phyloP scores from a whole-genome alignment of 2,329 filamentous ascomycete genomes.

The Trichoderma citrinoviride region DNA sequence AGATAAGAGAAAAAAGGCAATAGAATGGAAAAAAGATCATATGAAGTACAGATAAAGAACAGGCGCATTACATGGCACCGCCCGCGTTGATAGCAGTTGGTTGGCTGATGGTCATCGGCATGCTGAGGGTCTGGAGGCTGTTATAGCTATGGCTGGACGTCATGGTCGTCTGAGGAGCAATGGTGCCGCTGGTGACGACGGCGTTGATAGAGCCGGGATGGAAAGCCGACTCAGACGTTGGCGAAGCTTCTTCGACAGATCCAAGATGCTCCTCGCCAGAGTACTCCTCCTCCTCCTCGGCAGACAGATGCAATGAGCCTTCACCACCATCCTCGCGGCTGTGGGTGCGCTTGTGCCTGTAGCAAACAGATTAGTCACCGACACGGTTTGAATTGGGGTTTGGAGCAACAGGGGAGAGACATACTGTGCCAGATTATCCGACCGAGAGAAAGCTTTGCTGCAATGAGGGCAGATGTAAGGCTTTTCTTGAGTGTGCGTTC shows the following conservation, averaged over 20 bases:
- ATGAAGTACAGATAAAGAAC: slow-evolving; percentile 2
- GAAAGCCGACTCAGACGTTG: slow-evolving; percentile 65
- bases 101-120: slow-evolving; percentile 63
- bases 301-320: slow-evolving; percentile 60
- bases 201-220: slow-evolving; percentile 51
- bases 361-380: slow-evolving; percentile 22
- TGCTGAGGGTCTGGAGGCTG: slow-evolving; percentile 59
- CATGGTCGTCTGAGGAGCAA: slow-evolving; percentile 24
- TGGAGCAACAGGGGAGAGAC: slow-evolving; percentile 36
- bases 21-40: slow-evolving; percentile 16
- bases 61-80: slow-evolving; percentile 42
- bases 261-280: slow-evolving; percentile 81
- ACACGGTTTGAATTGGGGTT: slow-evolving; percentile 13
- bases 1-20: slow-evolving; percentile 25
- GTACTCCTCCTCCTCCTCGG: slow-evolving; percentile 82
- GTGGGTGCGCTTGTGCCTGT: slow-evolving; percentile 78
- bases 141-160: slow-evolving; percentile 46
- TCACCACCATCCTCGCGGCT: slow-evolving; percentile 63
- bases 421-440: slow-evolving; percentile 98
- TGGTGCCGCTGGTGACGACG: slow-evolving; percentile 36
- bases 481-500: slow-evolving; percentile 98
- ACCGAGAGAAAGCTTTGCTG: slow-evolving; percentile 98
- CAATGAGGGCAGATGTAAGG: slow-evolving; percentile 97
- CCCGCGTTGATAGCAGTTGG: slow-evolving; percentile 47
- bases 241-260: slow-evolving; percentile 75